Percentiles rank a stretch among this genome's conserved stretches.
These are phyloP conservation scores for Trichomonas vaginalis DNA, from an alignment of 208 protist genomes.

Conservation along the genomic window DNA sequence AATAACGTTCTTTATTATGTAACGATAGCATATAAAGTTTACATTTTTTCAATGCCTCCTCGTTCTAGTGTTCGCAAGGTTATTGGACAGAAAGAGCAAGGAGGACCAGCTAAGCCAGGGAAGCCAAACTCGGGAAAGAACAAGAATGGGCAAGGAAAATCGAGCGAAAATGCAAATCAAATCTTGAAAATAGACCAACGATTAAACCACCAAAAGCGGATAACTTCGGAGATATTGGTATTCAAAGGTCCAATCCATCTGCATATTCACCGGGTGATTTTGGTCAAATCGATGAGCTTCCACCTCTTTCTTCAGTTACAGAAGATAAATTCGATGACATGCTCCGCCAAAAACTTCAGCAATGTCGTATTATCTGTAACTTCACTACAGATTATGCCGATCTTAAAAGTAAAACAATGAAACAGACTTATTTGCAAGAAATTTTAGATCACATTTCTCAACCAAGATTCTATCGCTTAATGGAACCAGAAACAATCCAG, in stretches of 20 bases:
- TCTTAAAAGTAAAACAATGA: background rate
- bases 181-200: background rate
- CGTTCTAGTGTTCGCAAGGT: background rate
- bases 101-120: background rate
- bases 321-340: constrained; percentile 4
- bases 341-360: background rate
- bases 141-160: background rate
- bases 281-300: background rate
- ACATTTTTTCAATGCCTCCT: background rate
- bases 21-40: background rate
- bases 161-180: background rate
- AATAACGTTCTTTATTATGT: no score
- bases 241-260: background rate
- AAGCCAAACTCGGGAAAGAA: background rate
- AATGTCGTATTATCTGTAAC: background rate
- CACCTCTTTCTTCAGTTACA: background rate
- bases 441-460: constrained; percentile 14
- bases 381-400: background rate
- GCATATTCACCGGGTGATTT: background rate
- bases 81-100: background rate
- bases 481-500: background rate
- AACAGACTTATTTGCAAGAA: background rate
- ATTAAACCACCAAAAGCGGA: background rate
- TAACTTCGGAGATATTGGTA: background rate
- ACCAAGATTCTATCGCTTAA: background rate